Conservation (phyloP, 257 asterid species). For the Nicotiana obtusifolia region DNA sequence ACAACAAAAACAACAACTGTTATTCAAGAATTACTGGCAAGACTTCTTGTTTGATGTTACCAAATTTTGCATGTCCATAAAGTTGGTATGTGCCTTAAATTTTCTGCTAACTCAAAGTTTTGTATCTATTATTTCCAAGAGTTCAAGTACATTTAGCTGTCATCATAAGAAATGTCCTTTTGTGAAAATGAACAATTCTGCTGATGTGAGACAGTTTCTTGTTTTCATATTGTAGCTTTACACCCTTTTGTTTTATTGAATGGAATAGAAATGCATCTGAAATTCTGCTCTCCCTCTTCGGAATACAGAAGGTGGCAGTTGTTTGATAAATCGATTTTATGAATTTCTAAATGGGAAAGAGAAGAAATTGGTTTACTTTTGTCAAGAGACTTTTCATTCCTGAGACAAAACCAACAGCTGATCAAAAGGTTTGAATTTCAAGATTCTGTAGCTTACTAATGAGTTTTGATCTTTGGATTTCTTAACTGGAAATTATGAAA, state of each 20-base stretch:
- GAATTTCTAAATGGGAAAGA: slow-evolving; percentile 53
- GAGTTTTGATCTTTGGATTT: neutral
- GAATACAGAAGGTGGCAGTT: neutral
- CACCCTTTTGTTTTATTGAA: neutral
- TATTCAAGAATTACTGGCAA: slow-evolving; percentile 25
- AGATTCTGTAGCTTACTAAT: neutral
- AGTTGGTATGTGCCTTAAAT: slow-evolving; percentile 1
- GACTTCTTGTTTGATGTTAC: slow-evolving; percentile 11
- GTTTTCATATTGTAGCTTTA: neutral
- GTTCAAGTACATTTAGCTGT: neutral
- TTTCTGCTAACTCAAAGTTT: neutral
- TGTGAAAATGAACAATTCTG: neutral
- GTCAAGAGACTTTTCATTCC: slow-evolving; percentile 55
- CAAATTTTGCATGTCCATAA: slow-evolving; percentile 31
- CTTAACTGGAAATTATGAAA: neutral
- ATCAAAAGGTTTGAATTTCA: slow-evolving; percentile 38
- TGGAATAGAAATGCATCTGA: neutral
- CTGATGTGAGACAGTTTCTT: neutral
- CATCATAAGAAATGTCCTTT: neutral
- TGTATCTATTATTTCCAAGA: neutral
- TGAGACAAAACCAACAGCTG: slow-evolving; percentile 41
- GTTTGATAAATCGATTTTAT: neutral
- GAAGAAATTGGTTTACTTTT: slow-evolving; percentile 57
- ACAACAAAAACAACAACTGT: slow-evolving; percentile 15
- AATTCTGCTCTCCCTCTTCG: neutral